Evolutionary conservation across 1,284 basidiomycete genomes (phyloP), one percentile per base, ranked within the genome.

Genomic region (Tilletia caries): DNA sequence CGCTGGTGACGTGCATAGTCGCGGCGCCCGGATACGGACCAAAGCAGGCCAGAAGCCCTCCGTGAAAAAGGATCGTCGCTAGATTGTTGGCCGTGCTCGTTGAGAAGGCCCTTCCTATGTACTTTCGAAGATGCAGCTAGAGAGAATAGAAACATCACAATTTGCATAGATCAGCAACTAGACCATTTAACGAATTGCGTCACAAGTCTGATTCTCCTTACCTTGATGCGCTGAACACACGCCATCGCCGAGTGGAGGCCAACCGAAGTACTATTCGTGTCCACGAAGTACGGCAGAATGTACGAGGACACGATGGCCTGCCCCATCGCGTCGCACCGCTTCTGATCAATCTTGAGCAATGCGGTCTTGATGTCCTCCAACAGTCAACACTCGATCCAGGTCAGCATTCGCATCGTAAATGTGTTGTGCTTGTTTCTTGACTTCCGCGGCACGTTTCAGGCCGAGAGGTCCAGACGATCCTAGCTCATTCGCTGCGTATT

Each of bases 211-310:
- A 41, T 41, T 41, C 37, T 41, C n/a, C 48, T 50, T 27, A 50
- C 48, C 48, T 50, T 50, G 48, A 50, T 50, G n/a, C 48, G 20
- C 25, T 50, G 48, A 50, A 50, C 25, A 27, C 48, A 50, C n/a
- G 48, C 48, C 48, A 50, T 50, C 48, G 48, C 48, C n/a, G 48
- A 50, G 48, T 50, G 48, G 48, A 50, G 48, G 25, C 48, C 48
- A 27, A 50, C 25, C 48, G 20, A 27, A 8, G n/a, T 27, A n/a
- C n/a, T 27, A 23, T 27, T 27, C 25, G 48, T 23, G 25, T 27
- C 25, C 48, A 50, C 20, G 8, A 50, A 23, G n/a, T 27, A 27
- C 48, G 48, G 48, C 48, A 50, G 48, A 27, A 2, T 50, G 48
- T 50, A 50, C 48, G 3, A 23, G 20, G 48, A n/a, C 25, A 23